phyloP scores from a whole-genome alignment of 805 yeast genomes.

The Yamadazyma tumulicola region DNA sequence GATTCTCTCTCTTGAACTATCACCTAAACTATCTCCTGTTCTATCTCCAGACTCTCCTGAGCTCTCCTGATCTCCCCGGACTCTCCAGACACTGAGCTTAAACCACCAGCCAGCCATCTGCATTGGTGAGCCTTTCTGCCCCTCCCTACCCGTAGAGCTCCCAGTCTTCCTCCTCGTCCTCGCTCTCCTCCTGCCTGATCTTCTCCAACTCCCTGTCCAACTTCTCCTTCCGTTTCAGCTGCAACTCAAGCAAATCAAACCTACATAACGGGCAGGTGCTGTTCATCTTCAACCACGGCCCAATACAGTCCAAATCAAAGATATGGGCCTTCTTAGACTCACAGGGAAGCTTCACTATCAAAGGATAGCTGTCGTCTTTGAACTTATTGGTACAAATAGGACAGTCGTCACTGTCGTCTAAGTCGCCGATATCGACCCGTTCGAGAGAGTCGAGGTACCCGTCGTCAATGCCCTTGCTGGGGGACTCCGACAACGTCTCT shows the following conservation, averaged over 20 bases:
- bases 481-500: constrained; percentile 11
- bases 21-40: too few species aligned
- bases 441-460: constrained; percentile 74
- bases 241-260: constrained; percentile 53
- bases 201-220: constrained; percentile 32
- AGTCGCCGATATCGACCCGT: constrained; percentile 43
- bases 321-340: constrained; percentile 46
- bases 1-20: too few species aligned
- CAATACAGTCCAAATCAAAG: constrained; percentile 86
- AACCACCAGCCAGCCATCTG: too few species aligned
- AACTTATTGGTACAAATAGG: constrained; percentile 81
- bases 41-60: too few species aligned
- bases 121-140: too few species aligned
- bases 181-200: constrained; percentile 45
- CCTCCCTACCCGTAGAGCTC: constrained; percentile 76
- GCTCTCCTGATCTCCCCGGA: too few species aligned
- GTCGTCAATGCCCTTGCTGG: constrained; percentile 56
- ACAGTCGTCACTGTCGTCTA: constrained; percentile 59
- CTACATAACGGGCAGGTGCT: constrained; percentile 86
- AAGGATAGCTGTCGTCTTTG: constrained; percentile 69
- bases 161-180: constrained; percentile 65
- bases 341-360: constrained; percentile 76
- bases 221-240: constrained; percentile 24
- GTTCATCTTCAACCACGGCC: constrained; percentile 79
- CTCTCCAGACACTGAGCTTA: too few species aligned